phyloP scores from a whole-genome alignment of 805 yeast species.

The Isabelozyma gotoi region DNA sequence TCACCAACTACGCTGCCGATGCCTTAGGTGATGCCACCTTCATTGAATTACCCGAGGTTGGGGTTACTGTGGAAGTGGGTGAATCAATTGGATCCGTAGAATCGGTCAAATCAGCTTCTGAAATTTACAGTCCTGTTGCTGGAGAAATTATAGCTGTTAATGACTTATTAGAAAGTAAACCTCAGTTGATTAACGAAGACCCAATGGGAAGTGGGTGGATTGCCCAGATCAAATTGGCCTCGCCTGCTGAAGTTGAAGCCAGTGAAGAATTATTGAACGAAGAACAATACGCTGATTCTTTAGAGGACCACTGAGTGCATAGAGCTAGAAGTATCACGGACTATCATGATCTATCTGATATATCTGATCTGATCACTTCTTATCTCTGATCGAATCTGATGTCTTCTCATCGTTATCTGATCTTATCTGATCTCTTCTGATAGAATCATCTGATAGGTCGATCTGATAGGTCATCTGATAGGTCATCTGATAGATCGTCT shows the following conservation, averaged over 20 bases:
- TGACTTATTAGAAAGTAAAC: conserved; percentile 60
- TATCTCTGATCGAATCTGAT: too few relatives aligned
- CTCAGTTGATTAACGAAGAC: conserved; percentile 79
- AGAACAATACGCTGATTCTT: conserved; percentile 55
- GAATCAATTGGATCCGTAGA: conserved; percentile 93
- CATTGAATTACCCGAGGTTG: conserved; percentile 83
- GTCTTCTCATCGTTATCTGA: too few relatives aligned
- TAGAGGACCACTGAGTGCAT: conserved; percentile 46
- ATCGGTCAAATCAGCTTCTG: conserved; percentile 91
- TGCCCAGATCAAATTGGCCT: conserved; percentile 64
- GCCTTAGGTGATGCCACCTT: conserved; percentile 96
- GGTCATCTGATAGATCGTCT: too few relatives aligned
- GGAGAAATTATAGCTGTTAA: conserved; percentile 79
- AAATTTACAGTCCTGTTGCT: conserved; percentile 82
- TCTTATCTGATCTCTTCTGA: too few relatives aligned
- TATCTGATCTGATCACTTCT: too few relatives aligned
- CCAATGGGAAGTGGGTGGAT: conserved; percentile 97
- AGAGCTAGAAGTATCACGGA: too few relatives aligned
- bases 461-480: too few relatives aligned
- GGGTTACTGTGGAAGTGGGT: conserved; percentile 60
- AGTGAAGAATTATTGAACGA: conserved; percentile 49
- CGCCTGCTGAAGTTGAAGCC: conserved; percentile 33
- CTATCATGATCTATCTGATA: too few relatives aligned
- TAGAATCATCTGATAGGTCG: too few relatives aligned
- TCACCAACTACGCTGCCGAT: conserved; percentile 92